Evolutionary conservation across 768 basidiomycete genomes (phyloP).

Genomic region (Termitomyces titanicus): DNA sequence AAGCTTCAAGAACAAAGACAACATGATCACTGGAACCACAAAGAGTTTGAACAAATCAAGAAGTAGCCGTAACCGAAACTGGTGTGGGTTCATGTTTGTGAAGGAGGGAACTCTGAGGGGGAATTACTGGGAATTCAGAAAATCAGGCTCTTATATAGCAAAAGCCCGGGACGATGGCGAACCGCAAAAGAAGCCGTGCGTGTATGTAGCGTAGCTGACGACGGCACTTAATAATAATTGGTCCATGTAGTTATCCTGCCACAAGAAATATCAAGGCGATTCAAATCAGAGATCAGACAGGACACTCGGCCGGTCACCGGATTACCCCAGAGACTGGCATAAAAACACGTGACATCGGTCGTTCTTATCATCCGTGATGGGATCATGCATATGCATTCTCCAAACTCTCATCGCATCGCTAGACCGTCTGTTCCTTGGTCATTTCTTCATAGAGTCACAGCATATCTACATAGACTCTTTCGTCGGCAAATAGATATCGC

Average conservation of each 20-base stretch:
- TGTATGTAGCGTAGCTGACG: constrained; percentile 1
- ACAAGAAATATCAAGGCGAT: constrained; percentile 5
- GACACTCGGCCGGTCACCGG: constrained; percentile 10
- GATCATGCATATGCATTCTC: neutral
- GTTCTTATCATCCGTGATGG: constrained; percentile 7
- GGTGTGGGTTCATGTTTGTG: constrained; percentile 32
- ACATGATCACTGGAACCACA: constrained; percentile 35
- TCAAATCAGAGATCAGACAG: constrained; percentile 10
- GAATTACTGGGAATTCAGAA: neutral
- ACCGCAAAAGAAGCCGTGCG: constrained; percentile 1
- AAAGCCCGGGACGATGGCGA: neutral
- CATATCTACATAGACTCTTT: neutral
- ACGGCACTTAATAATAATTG: constrained; percentile 5
- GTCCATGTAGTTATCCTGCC: constrained; percentile 9
- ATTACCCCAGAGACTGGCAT: too few relatives aligned
- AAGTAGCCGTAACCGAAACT: constrained; percentile 49
- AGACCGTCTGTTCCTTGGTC: neutral
- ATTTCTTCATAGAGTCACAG: neutral
- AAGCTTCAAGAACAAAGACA: constrained; percentile 28
- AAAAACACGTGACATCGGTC: constrained; percentile 20
- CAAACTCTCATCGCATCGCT: neutral
- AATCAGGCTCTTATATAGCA: neutral
- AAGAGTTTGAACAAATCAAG: constrained; percentile 40
- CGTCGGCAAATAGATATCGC: neutral
- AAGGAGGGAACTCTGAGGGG: neutral